Conservation (phyloP, 179 eudicot species). For the Drosera spatulata region DNA sequence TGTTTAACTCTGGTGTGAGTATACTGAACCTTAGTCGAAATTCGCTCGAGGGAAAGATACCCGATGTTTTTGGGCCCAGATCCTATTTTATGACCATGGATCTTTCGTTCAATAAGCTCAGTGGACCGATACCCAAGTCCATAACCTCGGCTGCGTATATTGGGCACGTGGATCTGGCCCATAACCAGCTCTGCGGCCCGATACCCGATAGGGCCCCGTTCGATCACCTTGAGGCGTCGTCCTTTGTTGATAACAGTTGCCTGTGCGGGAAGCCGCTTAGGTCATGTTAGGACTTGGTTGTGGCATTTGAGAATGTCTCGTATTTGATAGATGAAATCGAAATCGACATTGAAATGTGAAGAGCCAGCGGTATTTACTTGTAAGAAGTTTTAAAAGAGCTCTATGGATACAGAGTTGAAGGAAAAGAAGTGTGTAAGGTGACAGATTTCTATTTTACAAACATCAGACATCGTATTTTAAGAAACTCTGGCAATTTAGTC, state of each 20-base stretch:
- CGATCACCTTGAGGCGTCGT: slow-evolving; percentile 15
- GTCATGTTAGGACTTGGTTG: too few relatives aligned
- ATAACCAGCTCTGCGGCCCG: slow-evolving; percentile 18
- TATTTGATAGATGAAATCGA: too few relatives aligned
- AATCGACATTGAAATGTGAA: too few relatives aligned
- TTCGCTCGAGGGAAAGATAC: slow-evolving; percentile 15
- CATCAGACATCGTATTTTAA: too few relatives aligned
- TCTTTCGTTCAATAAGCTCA: slow-evolving; percentile 13
- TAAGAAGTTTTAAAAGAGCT: too few relatives aligned
- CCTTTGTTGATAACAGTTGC: not conserved
- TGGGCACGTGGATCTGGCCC: slow-evolving; percentile 23
- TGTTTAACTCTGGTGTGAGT: slow-evolving; percentile 12
- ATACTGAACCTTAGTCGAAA: slow-evolving; percentile 20
- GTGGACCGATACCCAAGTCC: slow-evolving; percentile 16
- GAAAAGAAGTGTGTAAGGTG: too few relatives aligned
- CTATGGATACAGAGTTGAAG: too few relatives aligned
- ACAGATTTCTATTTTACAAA: too few relatives aligned
- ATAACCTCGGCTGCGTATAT: slow-evolving; percentile 12
- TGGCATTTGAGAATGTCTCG: too few relatives aligned
- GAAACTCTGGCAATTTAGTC: too few relatives aligned
- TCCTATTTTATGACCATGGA: slow-evolving; percentile 20
- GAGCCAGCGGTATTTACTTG: too few relatives aligned
- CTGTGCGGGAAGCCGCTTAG: too few relatives aligned
- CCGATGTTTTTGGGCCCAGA: slow-evolving; percentile 16
- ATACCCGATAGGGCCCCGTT: slow-evolving; percentile 11